Conservation (phyloP, 2,329 filamentous ascomycete species). For the Pseudophaeomoniella oleicola region DNA sequence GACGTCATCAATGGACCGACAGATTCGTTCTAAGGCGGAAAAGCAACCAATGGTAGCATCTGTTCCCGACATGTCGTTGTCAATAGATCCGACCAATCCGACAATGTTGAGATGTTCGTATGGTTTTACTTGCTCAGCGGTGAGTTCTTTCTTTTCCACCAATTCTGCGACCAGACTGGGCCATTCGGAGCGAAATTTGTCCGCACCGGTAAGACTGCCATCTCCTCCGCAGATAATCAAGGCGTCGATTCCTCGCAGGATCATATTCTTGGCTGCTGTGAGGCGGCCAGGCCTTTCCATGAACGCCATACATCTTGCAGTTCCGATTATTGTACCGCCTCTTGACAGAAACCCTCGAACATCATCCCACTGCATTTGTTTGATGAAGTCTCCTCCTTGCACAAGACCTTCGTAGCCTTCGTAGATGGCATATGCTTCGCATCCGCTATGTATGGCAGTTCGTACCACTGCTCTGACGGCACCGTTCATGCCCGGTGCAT, state of each 20-base stretch:
- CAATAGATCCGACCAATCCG: slow-evolving; percentile 88
- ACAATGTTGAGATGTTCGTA: slow-evolving; percentile 90
- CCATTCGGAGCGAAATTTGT: slow-evolving; percentile 88
- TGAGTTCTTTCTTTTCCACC: slow-evolving; percentile 58
- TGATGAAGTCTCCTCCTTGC: slow-evolving; percentile 74
- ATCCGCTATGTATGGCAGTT: slow-evolving; percentile 73
- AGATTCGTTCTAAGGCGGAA: slow-evolving; percentile 83
- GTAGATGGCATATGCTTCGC: slow-evolving; percentile 68
- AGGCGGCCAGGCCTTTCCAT: slow-evolving; percentile 76
- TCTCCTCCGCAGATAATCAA: slow-evolving; percentile 95
- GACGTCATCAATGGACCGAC: slow-evolving; percentile 85
- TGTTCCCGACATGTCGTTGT: slow-evolving; percentile 94
- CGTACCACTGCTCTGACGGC: slow-evolving; percentile 82
- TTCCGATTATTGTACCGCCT: slow-evolving; percentile 90
- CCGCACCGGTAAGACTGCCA: slow-evolving; percentile 87
- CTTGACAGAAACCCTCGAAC: slow-evolving; percentile 89
- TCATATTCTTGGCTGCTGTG: slow-evolving; percentile 83
- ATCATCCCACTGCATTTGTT: slow-evolving; percentile 78
- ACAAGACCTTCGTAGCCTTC: slow-evolving; percentile 96
- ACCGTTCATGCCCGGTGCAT: slow-evolving; percentile 90
- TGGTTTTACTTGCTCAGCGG: slow-evolving; percentile 53
- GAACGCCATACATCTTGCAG: slow-evolving; percentile 83
- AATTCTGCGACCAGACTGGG: slow-evolving; percentile 75
- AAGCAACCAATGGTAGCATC: slow-evolving; percentile 97
- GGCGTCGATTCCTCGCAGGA: slow-evolving; percentile 83